Base-by-base conservation (phyloP, 2,329 filamentous ascomycete species). In the Bertia moriformis region DNA sequence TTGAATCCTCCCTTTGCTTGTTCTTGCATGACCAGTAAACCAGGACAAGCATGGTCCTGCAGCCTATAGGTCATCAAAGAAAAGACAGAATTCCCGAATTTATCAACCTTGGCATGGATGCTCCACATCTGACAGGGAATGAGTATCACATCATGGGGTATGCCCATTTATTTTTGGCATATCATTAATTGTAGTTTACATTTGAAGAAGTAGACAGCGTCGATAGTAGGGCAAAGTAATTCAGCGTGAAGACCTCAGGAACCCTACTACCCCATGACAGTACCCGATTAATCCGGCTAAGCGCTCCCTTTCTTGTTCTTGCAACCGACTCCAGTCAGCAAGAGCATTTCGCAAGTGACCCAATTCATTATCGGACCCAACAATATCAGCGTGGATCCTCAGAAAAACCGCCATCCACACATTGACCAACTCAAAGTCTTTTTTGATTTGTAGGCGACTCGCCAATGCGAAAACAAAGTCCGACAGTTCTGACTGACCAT, bases 381-480 rank as follows among this genome's bases (percentile, higher is more conserved):
- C 61, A 14, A 69, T 60, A 43, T 80, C 77, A 4, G 68, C 69
- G 57, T 96, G 89, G 30, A 94, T 63, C 37, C 79, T 73, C 42
- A 98, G 56, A 51, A 96, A 93, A 1, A 96, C 89, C 2, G 82
- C 79, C 87, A 98, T 96, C 89, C 91, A 98, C 0, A 87, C 86
- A 58, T 96, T 88, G 14, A 86, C 83, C 29, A 98, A 69, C 60
- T 98, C 91, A 57, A 93, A 98, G 57, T 96, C 91, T 37, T 73
- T 73, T 45, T 79, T 76, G 38, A 73, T 65, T 33, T 65, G 60
- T 39, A 96, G 63, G 12, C 82, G 69, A 40, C 64, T 67, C 0
- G 84, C 93, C 41, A 98, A 60, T 1, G 87, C 87, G n/a, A 65
- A 59, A 39, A 96, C 78, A 53, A 98, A 98, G 39, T 77, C 68